Percentiles rank a stretch among this genome's conserved stretches.
Evolutionary conservation across 2,329 filamentous ascomycete species (phyloP).

Genomic region (Alternaria brassicae): DNA sequence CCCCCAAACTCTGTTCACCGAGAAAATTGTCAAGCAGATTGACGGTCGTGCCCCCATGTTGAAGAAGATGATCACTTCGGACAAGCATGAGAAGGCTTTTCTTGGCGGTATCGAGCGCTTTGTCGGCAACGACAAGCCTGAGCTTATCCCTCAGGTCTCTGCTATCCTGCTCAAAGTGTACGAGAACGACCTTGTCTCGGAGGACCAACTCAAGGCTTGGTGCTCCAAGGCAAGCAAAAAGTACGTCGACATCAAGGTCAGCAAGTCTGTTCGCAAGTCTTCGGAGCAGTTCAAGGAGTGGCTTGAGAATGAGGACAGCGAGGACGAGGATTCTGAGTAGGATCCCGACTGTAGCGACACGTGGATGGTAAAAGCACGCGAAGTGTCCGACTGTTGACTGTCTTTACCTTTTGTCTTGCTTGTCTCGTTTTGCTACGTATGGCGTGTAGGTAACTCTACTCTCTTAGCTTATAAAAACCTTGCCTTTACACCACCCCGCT

Average conservation of each 20-base stretch:
- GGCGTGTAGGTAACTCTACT: slow-evolving; percentile 33
- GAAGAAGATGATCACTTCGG: slow-evolving; percentile 89
- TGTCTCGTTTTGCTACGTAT: slow-evolving; percentile 14
- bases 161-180: slow-evolving; percentile 91
- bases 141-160: slow-evolving; percentile 78
- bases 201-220: slow-evolving; percentile 91
- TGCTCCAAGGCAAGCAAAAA: slow-evolving; percentile 97
- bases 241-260: slow-evolving; percentile 87
- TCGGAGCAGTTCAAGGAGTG: slow-evolving; percentile 93
- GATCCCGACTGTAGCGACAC: neutral
- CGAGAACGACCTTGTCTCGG: slow-evolving; percentile 84
- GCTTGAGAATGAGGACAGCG: slow-evolving; percentile 80
- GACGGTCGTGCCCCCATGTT: slow-evolving; percentile 82
- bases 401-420: slow-evolving; percentile 17
- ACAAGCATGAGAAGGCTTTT: slow-evolving; percentile 94
- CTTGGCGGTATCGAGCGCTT: slow-evolving; percentile 95
- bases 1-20: slow-evolving; percentile 90
- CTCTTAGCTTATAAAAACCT: slow-evolving; percentile 23
- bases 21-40: slow-evolving; percentile 88
- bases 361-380: slow-evolving; percentile 8
- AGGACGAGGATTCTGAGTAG: slow-evolving; percentile 50
- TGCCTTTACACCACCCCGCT: slow-evolving; percentile 14
- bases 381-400: slow-evolving; percentile 15
- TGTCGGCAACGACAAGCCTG: slow-evolving; percentile 80
- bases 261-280: slow-evolving; percentile 94